Evolutionary conservation across 768 basidiomycete genomes (phyloP), one percentile per base, ranked within the genome.

Genomic region (Bullera alba): DNA sequence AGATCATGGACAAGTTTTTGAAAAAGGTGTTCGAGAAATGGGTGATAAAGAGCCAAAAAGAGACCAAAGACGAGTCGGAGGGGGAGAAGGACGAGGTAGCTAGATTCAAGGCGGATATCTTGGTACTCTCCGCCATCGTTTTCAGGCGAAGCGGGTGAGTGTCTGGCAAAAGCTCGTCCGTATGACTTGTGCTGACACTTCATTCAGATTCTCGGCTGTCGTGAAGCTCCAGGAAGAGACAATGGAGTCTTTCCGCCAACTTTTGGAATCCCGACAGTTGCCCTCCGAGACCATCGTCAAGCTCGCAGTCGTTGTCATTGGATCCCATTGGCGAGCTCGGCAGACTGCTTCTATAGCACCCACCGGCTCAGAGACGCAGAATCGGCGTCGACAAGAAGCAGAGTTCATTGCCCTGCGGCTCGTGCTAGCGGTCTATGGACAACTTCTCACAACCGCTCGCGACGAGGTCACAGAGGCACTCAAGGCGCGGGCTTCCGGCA

Each of bases 281-380:
- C 80, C 85, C 2, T 79, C 80, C 29, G 88, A 92, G 43, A 78
- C 81, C 53, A 86, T 95, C 54, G 79, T 81, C 50, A 84, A 84
- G 64, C 76, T 82, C 10, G 74, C 88, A 43, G 79, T 86, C 26
- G 78, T 89, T 32, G 78, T 83, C 0, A 80, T 93, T 54, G 84
- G 86, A 27, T 85, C 86, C 0, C 77, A 91, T 12, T 93, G 87
- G 85, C 85, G 84, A 56, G 81, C 87, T 53, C 79, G 85, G 23
- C 39, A 46, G 21, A 46, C 49, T 7, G 39, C 55, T 12, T 62
- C 60, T 0, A 36, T 61, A 25, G 37, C 35, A 14, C 30, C 17
- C n/a, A 42, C 30, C 23, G 43, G 29, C 78, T 80, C 27, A 43
- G 44, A n/a, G 49, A 53, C 54, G 19, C 50, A 48, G 35, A 26